These are phyloP conservation scores for Pythium periplocum DNA, from an alignment of 352 stramenopile genomes.

Conservation along the genomic window DNA sequence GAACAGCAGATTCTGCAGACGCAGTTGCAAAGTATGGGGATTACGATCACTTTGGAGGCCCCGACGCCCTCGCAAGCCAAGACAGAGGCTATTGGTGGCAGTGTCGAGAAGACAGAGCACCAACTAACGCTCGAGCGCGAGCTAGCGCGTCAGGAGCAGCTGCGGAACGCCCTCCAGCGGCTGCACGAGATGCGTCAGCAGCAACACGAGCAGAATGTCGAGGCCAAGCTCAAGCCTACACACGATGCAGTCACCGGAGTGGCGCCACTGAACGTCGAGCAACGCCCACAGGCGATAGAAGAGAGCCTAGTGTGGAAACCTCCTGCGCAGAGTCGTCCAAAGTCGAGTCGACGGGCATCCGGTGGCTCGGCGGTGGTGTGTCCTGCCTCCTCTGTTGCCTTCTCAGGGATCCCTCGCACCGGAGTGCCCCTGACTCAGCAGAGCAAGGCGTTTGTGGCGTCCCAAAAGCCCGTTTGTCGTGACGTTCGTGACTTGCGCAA, in stretches of 20 bases:
- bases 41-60: neutral
- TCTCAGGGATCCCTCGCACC: conserved; percentile 30
- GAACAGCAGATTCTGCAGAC: conserved; percentile 15
- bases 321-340: conserved; percentile 19
- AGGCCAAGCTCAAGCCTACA: neutral
- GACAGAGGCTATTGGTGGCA: neutral
- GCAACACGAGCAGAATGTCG: neutral
- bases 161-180: conserved; percentile 31
- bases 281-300: neutral
- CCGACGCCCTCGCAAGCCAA: neutral
- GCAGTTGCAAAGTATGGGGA: conserved; percentile 23
- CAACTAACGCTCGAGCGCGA: conserved; percentile 21
- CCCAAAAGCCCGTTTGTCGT: conserved; percentile 27
- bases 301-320: conserved; percentile 28
- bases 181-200: conserved; percentile 30
- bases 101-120: conserved; percentile 13
- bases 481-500: conserved; percentile 44
- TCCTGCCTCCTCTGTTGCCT: conserved; percentile 6
- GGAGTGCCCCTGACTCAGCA: conserved; percentile 42
- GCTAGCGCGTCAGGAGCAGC: conserved; percentile 32
- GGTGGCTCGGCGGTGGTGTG: conserved; percentile 2
- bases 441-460: conserved; percentile 34
- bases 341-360: neutral
- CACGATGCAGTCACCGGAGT: neutral
- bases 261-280: neutral